Base-by-base conservation (phyloP, 148 eudicot species). In the Silene uniflora region DNA sequence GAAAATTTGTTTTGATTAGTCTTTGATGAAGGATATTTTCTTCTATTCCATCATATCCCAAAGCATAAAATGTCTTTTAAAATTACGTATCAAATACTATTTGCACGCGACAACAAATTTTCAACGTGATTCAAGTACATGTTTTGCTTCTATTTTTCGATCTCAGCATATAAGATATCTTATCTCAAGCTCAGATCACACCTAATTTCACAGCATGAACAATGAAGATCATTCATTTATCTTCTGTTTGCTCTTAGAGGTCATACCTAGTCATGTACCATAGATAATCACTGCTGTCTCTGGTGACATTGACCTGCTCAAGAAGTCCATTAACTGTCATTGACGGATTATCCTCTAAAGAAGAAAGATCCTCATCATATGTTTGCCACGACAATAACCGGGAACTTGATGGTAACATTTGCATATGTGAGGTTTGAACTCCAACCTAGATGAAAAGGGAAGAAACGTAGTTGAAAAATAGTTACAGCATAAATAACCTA, bases 261-360 rank as follows among this genome's bases (percentile, higher is more conserved):
- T 35, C 89, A 76, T 66, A 92, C 98, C 87, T 88, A n/a, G 99
- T 95, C 52, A 78, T 88, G 85, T 95, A 95, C 99, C 99, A 95
- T 70, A 95, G 81, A 79, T 95, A 95, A 73, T 95, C 99, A 75
- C 88, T 90, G 69, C 46, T 79, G 80, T 92, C 97, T 83, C 92
- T 84, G 4, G 99, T 95, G 73, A 92, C 79, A 81, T 88, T 90
- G 70, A 95, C 69, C 85, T 95, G 97, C 63, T 95, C 99, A 14
- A 95, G 82, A 63, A 95, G 92, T 66, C 97, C 99, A 25, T 14
- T 47, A 42, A 87, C 86, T 49, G 85, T 84, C 75, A 86, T 74
- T 29, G 91, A 73, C 21, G 97, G 78, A 19, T 84, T 75, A 49
- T 88, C 91, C 64, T 84, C 90, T 56, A 83, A 49, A 67, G 92